phyloP scores from a whole-genome alignment of 495 filamentous ascomycete species.

The Mycothermus thermophilus region DNA sequence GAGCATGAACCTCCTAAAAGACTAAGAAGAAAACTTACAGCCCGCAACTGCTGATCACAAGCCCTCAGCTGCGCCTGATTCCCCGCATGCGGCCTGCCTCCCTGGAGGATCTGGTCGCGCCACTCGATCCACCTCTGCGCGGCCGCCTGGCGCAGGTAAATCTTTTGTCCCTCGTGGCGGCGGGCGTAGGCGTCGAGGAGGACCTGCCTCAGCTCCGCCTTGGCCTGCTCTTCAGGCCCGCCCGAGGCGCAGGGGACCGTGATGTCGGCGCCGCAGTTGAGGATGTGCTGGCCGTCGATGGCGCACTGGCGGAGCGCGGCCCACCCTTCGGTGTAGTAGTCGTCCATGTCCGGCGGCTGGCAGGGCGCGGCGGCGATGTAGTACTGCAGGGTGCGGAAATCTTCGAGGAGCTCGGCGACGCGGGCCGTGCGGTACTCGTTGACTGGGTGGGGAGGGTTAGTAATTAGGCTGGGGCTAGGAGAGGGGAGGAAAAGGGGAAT shows the following conservation, averaged over 20 bases:
- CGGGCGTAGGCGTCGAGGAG: slow-evolving; percentile 65
- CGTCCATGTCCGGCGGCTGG: slow-evolving; percentile 43
- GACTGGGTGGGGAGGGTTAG: slow-evolving; percentile 34
- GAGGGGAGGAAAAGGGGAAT: slow-evolving; percentile 1
- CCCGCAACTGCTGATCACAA: slow-evolving; percentile 44
- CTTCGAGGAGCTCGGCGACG: slow-evolving; percentile 69
- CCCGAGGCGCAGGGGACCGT: slow-evolving; percentile 44
- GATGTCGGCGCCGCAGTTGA: slow-evolving; percentile 49
- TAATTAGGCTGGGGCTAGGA: not conserved
- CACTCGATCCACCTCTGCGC: slow-evolving; percentile 69
- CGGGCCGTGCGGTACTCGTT: slow-evolving; percentile 72
- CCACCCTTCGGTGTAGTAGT: slow-evolving; percentile 70
- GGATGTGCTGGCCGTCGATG: slow-evolving; percentile 58
- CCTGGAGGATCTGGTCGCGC: slow-evolving; percentile 51
- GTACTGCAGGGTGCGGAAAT: slow-evolving; percentile 70
- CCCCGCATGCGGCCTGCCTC: slow-evolving; percentile 43
- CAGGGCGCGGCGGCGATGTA: slow-evolving; percentile 61
- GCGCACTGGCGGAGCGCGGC: slow-evolving; percentile 60
- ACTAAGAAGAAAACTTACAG: slow-evolving; percentile 30
- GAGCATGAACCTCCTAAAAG: not conserved
- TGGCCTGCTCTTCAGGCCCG: slow-evolving; percentile 53
- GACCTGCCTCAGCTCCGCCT: slow-evolving; percentile 64
- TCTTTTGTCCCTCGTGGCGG: slow-evolving; percentile 73
- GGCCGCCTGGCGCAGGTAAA: slow-evolving; percentile 65
- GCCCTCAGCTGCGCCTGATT: slow-evolving; percentile 45